Evolutionary conservation across 768 basidiomycete species (phyloP), one percentile per base, ranked within the genome.

Genomic region (Heimioporus sp.): DNA sequence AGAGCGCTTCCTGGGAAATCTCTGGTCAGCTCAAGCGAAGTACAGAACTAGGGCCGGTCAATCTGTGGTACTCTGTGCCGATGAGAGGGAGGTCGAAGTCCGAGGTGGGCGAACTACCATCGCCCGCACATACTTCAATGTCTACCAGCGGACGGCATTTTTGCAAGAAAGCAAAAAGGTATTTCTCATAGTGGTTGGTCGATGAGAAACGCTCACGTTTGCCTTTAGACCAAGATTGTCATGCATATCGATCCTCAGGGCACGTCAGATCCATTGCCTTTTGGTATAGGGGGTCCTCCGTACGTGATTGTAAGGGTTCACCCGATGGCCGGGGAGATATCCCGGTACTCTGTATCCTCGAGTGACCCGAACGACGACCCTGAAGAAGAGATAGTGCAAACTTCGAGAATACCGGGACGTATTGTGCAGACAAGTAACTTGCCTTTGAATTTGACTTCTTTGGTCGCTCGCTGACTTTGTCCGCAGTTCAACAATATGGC

Each of bases 1-100:
- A 69, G 77, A 78, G 37, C 80, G 87, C 10, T 98, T 98, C 64
- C 70, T 98, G 31, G 85, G 92, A 57, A 93, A 92, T 64, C 71
- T 98, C 11, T 98, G 94, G 94, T 79, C 79, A 39, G 85, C 85
- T 20, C 94, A 98, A 65, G 92, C 92, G 9, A 82, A 78, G 43
- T 87, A 87, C 58, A 77, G 94, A 51, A 80, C 90, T 2, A 81
- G 82, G 46, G 69, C 77, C 9, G 87, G 86, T 0, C 86, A 88
- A 62, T 88, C 87, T 2, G 84, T 89, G 16, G 81, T 87, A 10
- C 72, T 92, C 13, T 76, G 78, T 55, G 77, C 87, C 5, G 80
- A 87, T 16, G 90, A 91, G 51, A 75, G 78, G 55, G 88, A 92
- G 65, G 87, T 95, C 3, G 87, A 92, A 64, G 79, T 74, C 17